Base-by-base conservation (phyloP, 208 protist genomes). In the Jaenimonas drosophilae region DNA sequence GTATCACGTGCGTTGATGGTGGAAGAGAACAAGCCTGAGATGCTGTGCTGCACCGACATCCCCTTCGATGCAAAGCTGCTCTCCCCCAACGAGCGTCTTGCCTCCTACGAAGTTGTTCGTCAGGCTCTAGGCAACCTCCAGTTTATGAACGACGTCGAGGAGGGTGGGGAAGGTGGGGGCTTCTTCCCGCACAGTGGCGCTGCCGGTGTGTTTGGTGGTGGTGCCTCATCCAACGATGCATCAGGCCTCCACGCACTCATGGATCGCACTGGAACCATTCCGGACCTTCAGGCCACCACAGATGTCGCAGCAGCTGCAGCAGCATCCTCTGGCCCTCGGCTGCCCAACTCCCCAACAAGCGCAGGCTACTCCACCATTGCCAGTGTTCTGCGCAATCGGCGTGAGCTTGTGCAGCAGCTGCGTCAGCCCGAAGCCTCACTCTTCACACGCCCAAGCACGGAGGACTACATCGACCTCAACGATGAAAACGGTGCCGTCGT, bases 41-140 rank as follows among this genome's bases (percentile, higher is more conserved):
- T 67, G 49, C 38, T 85, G 16, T 70, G 60, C 21, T 57, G 50
- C 34, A 50, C 50, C 11, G 68, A 49, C 9, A 53, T 88, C 24
- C 60, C 54, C 19, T 88, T 71, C 75, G 69, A 81, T 40, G 62
- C 58, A 5, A 88, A 88, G 54, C 57, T 76, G 25, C 66, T 63
- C 31, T 88, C 79, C 4, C 79, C 79, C 1, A 36, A 21, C 1
- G 79, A 88, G 58, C 60, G 49, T 2, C 25, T 88, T 0, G 45
- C 56, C 9, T 43, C 72, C 25, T 69, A 61, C 40, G 47, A 54
- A 12, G 49, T 67, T 14, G 21, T 62, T 19, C 25, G 31, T 0
- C 36, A 32, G 9, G 28, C 53, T 7, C 37, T 42, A 11, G 6
- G 23, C 14, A 21, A 11, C 7, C 9, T 16, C 11, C 37, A 20